Evolutionary conservation across 306 rosid genomes (phyloP).

Genomic region (Chamaecrista fasciculata): DNA sequence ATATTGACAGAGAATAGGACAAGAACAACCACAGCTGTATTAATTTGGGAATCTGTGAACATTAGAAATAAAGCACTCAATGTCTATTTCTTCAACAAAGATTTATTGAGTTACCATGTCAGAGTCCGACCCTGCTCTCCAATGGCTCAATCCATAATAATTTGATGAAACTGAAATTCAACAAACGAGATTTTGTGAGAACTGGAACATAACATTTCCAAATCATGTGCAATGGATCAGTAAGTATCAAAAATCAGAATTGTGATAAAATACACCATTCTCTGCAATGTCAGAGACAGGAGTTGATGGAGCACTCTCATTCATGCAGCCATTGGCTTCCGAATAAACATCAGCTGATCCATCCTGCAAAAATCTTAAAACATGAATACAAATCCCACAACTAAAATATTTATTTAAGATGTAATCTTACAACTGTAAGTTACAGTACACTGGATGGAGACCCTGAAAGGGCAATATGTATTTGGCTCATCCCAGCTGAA

Average conservation of each 20-base stretch:
- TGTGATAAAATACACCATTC: conserved; percentile 43
- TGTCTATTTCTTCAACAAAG: not conserved
- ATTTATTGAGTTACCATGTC: conserved; percentile 42
- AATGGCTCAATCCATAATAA: conserved; percentile 31
- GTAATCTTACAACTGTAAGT: conserved; percentile 22
- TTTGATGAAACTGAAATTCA: conserved; percentile 44
- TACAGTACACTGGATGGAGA: conserved; percentile 43
- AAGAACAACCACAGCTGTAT: not conserved
- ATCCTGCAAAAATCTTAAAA: conserved; percentile 34
- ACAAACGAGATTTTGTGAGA: conserved; percentile 17
- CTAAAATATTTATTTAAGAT: conserved; percentile 1
- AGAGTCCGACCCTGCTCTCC: conserved; percentile 33
- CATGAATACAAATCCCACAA: not conserved
- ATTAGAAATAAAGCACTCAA: not conserved
- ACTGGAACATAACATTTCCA: conserved; percentile 1
- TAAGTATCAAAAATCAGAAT: conserved; percentile 17
- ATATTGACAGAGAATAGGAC: not conserved
- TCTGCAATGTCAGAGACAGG: conserved; percentile 39
- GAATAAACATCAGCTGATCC: conserved; percentile 41
- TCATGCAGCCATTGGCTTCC: conserved; percentile 43
- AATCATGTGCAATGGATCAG: not conserved
- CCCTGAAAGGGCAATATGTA: conserved; percentile 33
- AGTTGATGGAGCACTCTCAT: conserved; percentile 42
- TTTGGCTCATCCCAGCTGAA: conserved; percentile 30
- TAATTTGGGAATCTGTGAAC: not conserved